Base-by-base conservation (phyloP, 495 filamentous ascomycete genomes). In the Trichoderma reesei region DNA sequence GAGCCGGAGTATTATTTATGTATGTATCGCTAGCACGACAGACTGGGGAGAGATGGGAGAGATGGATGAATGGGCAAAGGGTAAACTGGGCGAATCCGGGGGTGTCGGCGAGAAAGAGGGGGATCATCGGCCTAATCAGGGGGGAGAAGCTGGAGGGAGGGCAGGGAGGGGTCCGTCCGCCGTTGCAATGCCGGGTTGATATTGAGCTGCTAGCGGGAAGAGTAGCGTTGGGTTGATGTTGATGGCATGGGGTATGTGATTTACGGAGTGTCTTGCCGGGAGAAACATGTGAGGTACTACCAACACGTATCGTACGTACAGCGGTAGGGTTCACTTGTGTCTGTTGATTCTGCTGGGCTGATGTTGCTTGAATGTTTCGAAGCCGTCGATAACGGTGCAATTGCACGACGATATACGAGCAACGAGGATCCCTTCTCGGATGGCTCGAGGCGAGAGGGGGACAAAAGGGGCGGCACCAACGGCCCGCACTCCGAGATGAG, bases 401-500 rank as follows among this genome's bases (percentile, higher is more conserved):
- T 26, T 26, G 26, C 26, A 26, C 26, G 26, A 26, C 26, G 26
- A 26, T 26, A 26, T 26, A 26, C 26, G 11, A 48, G 20, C 31
- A 33, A 56, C 51, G n/a, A 54, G 46, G 26, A 26, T 56, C 3
- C 3, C 33, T 5, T 16, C 51, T 18, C 3, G 18, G 34, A 8
- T 34, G 46, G 5, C 20, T 14, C 5, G 20, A 20, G 46, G 14
- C 46, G 7, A 48, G n/a, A 18, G 26, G 26, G 26, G 26, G 26
- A 26, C 26, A 56, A 56, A 56, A 34, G 51, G 51, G 51, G 51
- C 51, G 51, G 51, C 51, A 26, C 51, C 51, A 56, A 56, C 51
- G 51, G 51, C 51, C 51, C 51, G 51, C 31, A 56, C 26, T 34
- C 51, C 51, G 51, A 56, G 51, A 56, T 56, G 51, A 56, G 51